These are phyloP conservation scores for Salvia splendens DNA, from an alignment of 257 asterid species.

Conservation along the genomic window DNA sequence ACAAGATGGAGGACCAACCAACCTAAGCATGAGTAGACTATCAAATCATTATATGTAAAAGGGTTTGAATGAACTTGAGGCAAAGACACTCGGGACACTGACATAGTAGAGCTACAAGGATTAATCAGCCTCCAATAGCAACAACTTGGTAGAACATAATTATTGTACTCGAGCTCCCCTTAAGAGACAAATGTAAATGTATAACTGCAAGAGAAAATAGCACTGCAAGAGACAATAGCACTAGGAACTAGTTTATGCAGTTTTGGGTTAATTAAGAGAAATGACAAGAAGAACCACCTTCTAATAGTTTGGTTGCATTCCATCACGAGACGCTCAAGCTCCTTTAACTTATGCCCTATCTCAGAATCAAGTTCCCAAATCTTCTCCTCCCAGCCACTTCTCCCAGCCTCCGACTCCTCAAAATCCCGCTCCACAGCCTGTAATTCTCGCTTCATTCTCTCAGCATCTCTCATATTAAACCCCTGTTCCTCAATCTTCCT, in stretches of 20 bases:
- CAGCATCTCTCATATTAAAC: slow-evolving; percentile 84
- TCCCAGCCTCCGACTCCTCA: slow-evolving; percentile 63
- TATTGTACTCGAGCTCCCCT: slow-evolving; percentile 1
- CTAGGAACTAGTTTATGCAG: not conserved
- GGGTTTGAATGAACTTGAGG: not conserved
- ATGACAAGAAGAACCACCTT: slow-evolving; percentile 50
- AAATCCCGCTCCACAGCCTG: slow-evolving; percentile 75
- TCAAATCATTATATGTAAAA: slow-evolving; percentile 11
- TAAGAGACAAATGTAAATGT: not conserved
- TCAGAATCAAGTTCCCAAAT: slow-evolving; percentile 75
- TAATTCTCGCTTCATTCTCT: slow-evolving; percentile 89
- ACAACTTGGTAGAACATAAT: slow-evolving; percentile 9
- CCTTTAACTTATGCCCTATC: slow-evolving; percentile 66
- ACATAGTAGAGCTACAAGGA: not conserved
- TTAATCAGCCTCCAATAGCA: not conserved
- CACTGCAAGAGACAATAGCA: not conserved
- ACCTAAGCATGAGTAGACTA: not conserved
- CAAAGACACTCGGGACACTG: slow-evolving; percentile 12
- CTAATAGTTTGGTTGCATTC: slow-evolving; percentile 77
- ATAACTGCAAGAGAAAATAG: slow-evolving; percentile 4
- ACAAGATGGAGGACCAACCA: slow-evolving; percentile 16
- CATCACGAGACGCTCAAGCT: slow-evolving; percentile 68
- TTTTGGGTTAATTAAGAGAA: slow-evolving; percentile 17
- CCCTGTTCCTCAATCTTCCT: slow-evolving; percentile 84
- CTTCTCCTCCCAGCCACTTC: slow-evolving; percentile 90